Evolutionary conservation across 2,329 filamentous ascomycete species (phyloP).

Genomic region (Fusarium graminum): DNA sequence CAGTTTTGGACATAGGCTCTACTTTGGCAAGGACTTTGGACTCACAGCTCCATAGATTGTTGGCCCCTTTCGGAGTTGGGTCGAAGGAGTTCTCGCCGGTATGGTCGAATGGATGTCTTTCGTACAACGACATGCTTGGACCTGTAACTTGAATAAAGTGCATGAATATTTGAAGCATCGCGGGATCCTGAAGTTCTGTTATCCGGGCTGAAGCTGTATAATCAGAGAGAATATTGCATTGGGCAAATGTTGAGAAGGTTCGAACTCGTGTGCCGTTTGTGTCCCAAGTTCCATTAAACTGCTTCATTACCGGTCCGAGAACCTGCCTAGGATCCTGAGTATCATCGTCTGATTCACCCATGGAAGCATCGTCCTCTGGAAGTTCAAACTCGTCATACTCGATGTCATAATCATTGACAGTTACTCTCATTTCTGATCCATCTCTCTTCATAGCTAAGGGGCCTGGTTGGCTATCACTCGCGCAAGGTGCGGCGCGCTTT

Average conservation of each 20-base stretch:
- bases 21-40: conserved; percentile 19
- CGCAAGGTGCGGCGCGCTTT: conserved; percentile 22
- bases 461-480: conserved; percentile 20
- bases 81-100: conserved; percentile 69
- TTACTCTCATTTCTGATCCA: conserved; percentile 12
- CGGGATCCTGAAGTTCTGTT: conserved; percentile 82
- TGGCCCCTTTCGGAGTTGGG: conserved; percentile 72
- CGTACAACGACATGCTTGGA: conserved; percentile 87
- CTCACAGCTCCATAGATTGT: conserved; percentile 74
- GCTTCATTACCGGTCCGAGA: conserved; percentile 53
- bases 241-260: conserved; percentile 63
- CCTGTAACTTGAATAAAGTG: conserved; percentile 93
- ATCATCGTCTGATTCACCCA: conserved; percentile 73
- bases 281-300: conserved; percentile 51
- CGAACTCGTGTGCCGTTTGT: conserved; percentile 59
- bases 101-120: conserved; percentile 82
- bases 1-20: conserved; percentile 26
- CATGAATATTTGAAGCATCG: conserved; percentile 85
- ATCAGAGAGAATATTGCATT: conserved; percentile 68
- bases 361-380: conserved; percentile 70
- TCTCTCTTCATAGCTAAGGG: conserved; percentile 22
- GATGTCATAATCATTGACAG: conserved; percentile 28
- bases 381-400: conserved; percentile 51
- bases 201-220: conserved; percentile 75
- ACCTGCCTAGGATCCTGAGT: conserved; percentile 55